A percentile compares a stretch with the other conserved stretches of the same genome.
Evolutionary conservation across 75 land plant species (phyloP).

Genomic region (Pinus tabuliformis): DNA sequence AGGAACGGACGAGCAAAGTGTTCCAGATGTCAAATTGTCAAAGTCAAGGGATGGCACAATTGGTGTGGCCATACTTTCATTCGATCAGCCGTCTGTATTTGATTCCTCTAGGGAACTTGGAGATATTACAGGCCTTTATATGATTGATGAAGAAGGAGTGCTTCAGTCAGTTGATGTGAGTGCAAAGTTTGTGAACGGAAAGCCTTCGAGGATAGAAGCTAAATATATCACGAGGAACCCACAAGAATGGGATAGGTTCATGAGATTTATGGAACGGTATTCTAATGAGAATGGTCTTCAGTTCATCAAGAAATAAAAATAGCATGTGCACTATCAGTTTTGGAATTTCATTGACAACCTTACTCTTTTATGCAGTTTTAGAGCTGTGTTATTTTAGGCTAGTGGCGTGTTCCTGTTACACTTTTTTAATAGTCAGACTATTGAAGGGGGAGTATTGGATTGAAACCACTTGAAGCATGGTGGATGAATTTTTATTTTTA

Average conservation of each 20-base stretch:
- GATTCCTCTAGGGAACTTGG: slow-evolving; percentile 91
- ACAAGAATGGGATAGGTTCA: slow-evolving; percentile 92
- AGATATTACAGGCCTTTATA: slow-evolving; percentile 95
- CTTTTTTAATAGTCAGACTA: too few species aligned
- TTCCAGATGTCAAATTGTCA: slow-evolving; percentile 87
- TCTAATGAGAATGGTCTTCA: slow-evolving; percentile 83
- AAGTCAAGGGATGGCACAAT: slow-evolving; percentile 89
- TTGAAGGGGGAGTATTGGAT: too few species aligned
- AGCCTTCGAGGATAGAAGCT: slow-evolving; percentile 89
- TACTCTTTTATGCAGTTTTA: too few species aligned
- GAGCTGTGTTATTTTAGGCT: too few species aligned
- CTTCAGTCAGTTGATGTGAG: slow-evolving; percentile 90
- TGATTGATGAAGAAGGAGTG: slow-evolving; percentile 97
- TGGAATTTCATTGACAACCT: too few species aligned
- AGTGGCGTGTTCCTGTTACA: too few species aligned
- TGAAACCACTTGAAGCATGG: too few species aligned
- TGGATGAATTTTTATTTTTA: too few species aligned
- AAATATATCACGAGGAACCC: slow-evolving; percentile 76
- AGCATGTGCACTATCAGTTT: too few species aligned
- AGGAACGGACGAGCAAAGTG: slow-evolving; percentile 82
- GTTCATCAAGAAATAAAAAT: slow-evolving; percentile 80
- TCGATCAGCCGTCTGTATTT: slow-evolving; percentile 92
- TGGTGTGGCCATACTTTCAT: slow-evolving; percentile 86
- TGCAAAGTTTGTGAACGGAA: slow-evolving; percentile 95
- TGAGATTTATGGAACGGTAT: slow-evolving; percentile 99